Evolutionary conservation across 2,329 filamentous ascomycete genomes (phyloP).

Genomic region (Cryphonectria japonica): DNA sequence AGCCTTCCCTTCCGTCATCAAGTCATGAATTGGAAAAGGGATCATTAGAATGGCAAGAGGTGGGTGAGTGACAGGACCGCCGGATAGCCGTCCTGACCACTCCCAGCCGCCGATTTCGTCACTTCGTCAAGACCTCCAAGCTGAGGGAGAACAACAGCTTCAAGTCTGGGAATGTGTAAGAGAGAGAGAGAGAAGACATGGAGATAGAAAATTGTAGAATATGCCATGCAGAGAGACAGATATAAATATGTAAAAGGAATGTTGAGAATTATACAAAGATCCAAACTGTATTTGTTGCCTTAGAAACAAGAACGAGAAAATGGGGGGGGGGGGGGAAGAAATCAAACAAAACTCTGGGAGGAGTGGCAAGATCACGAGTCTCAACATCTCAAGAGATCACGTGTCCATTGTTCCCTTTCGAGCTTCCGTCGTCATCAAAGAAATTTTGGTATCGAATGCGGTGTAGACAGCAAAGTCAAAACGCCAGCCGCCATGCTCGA

Average conservation of each 20-base stretch:
- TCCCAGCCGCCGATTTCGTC: constrained; percentile 10
- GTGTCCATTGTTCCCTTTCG: neutral
- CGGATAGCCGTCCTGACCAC: neutral
- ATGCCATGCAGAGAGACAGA: constrained; percentile 3
- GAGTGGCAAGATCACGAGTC: neutral
- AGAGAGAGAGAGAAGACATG: neutral
- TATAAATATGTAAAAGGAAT: constrained; percentile 7
- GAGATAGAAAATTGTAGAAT: neutral
- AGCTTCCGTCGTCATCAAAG: constrained; percentile 18
- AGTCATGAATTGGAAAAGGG: constrained; percentile 25
- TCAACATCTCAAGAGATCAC: neutral
- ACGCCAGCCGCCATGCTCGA: constrained; percentile 44
- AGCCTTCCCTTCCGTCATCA: constrained; percentile 32
- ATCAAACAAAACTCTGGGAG: constrained; percentile 10
- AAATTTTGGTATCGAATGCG: constrained; percentile 31
- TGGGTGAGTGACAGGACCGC: neutral
- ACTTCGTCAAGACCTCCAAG: constrained; percentile 5
- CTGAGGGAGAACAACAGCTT: neutral
- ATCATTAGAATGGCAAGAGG: constrained; percentile 4
- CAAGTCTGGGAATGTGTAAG: neutral
- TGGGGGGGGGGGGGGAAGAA: neutral
- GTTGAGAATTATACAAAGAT: constrained; percentile 20
- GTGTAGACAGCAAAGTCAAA: constrained; percentile 32
- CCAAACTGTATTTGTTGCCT: constrained; percentile 6
- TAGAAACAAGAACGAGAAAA: neutral